phyloP scores from a whole-genome alignment of 2,329 filamentous ascomycete genomes.

The Hypoxylon sp. region DNA sequence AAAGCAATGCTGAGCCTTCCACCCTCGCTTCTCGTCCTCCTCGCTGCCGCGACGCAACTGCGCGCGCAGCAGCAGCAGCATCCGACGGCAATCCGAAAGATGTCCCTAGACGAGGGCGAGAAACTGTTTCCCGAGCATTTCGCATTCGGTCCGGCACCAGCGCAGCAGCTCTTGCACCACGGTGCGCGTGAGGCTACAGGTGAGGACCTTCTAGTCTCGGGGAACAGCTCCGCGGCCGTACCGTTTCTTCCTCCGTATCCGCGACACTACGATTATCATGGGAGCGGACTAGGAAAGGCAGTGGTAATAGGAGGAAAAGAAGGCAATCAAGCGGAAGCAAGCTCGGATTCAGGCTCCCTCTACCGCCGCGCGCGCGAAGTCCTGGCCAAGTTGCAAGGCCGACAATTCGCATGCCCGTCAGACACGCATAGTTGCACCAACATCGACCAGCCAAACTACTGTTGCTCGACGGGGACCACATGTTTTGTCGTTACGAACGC shows the following conservation, averaged over 20 bases:
- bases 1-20: conserved; percentile 59
- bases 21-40: conserved; percentile 63
- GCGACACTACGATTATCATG: conserved; percentile 58
- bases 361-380: conserved; percentile 63
- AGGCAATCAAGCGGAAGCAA: conserved; percentile 36
- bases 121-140: conserved; percentile 82
- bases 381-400: conserved; percentile 65
- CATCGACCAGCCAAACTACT: conserved; percentile 78
- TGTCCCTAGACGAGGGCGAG: conserved; percentile 77
- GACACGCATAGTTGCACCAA: conserved; percentile 75
- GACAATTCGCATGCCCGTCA: conserved; percentile 76
- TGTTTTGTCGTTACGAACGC: conserved; percentile 77
- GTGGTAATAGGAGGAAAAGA: conserved; percentile 24
- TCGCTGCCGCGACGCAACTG: conserved; percentile 56
- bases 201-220: conserved; percentile 48
- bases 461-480: conserved; percentile 76
- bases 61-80: conserved; percentile 52
- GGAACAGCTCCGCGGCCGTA: conserved; percentile 55
- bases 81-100: conserved; percentile 79
- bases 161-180: conserved; percentile 43
- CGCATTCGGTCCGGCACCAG: conserved; percentile 58
- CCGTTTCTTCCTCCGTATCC: conserved; percentile 67
- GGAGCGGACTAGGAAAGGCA: neutral
- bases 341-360: conserved; percentile 44
- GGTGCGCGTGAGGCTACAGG: conserved; percentile 51